Conservation (phyloP, 2,329 filamentous ascomycete genomes). For the Aspergillus fijiensis region DNA sequence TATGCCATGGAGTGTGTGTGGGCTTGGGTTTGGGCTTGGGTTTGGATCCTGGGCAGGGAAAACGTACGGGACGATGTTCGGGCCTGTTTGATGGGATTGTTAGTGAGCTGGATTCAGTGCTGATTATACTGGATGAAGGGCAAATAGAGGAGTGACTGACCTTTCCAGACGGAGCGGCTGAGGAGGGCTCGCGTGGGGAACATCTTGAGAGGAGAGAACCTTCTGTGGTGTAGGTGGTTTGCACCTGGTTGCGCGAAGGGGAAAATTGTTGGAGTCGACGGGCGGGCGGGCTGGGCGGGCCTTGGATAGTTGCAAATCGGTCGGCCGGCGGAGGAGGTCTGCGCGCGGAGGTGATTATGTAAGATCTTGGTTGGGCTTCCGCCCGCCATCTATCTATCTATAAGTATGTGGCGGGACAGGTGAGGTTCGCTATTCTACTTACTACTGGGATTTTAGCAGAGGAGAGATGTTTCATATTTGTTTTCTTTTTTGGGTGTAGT, state of each 20-base stretch:
- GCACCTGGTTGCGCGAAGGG: slow-evolving; percentile 5
- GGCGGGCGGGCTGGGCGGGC: slow-evolving; percentile 1
- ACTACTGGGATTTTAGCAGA: no score
- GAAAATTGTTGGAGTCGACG: not conserved
- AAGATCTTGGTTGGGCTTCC: not conserved
- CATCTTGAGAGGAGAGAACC: slow-evolving; percentile 50
- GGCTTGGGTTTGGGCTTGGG: no score
- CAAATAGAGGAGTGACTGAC: slow-evolving; percentile 47
- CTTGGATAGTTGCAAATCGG: slow-evolving; percentile 5
- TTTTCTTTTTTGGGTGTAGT: no score
- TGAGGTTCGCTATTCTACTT: no score
- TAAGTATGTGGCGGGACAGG: no score
- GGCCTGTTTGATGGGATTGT: slow-evolving; percentile 48
- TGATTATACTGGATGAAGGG: not conserved
- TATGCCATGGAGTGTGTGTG: no score
- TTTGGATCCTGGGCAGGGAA: no score
- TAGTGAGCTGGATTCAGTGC: slow-evolving; percentile 9
- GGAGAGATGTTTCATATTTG: no score
- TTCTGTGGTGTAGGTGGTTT: slow-evolving; percentile 20
- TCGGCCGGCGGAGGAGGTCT: not conserved
- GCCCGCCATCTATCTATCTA: no score
- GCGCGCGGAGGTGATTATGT: slow-evolving; percentile 9
- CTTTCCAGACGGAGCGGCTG: slow-evolving; percentile 85
- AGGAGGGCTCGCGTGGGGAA: slow-evolving; percentile 66
- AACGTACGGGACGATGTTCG: slow-evolving; percentile 67